Evolutionary conservation across 2,329 filamentous ascomycete genomes (phyloP), one percentile per base, ranked within the genome.

Genomic region (Xylariomycetidae sp.): DNA sequence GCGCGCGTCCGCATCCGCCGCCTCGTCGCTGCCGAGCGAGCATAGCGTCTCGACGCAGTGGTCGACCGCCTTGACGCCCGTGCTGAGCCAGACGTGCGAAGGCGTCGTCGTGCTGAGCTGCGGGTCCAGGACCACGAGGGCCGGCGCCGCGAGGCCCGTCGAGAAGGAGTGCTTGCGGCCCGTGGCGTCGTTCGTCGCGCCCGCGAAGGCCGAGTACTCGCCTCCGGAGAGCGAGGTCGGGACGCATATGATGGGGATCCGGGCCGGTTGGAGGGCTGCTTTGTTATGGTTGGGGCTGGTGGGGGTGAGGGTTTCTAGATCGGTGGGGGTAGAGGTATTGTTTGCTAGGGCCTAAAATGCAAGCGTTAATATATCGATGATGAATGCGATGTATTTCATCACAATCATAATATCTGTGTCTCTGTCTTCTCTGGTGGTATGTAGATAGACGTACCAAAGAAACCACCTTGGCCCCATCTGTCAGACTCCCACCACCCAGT

Each of bases 81-180:
- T 76, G 27, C 68, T 71, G 2, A 80, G 56, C 76, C 75, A 82
- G 14, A 77, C 60, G 14, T 57, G 56, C 1, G 60, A 55, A 0
- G 75, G 76, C 0, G 74, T 79, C 0, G 67, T 69, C 2, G 58
- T 50, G 12, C 62, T 64, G 1, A 80, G 57, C 11, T 62, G 56
- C 2, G 76, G 70, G 36, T 80, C 75, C 3, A 78, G 66, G 23
- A 81, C 70, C 5, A 80, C 61, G 4, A 81, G 61, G 4, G 64
- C 52, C 0, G 74, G 64, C 0, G 68, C 65, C 18, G 62, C 59
- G 4, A 56, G 49, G 0, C 64, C 59, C 8, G 50, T 40, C 4
- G 40, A 38, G 37, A 61, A 62, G 0, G 42, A 37, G 12, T 46
- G 41, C 29, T 63, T 62, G 12, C 46, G 40, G 1, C 44, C 44